These are phyloP conservation scores for Parathielavia appendiculata DNA, from an alignment of 495 filamentous ascomycete species.

Conservation along the genomic window DNA sequence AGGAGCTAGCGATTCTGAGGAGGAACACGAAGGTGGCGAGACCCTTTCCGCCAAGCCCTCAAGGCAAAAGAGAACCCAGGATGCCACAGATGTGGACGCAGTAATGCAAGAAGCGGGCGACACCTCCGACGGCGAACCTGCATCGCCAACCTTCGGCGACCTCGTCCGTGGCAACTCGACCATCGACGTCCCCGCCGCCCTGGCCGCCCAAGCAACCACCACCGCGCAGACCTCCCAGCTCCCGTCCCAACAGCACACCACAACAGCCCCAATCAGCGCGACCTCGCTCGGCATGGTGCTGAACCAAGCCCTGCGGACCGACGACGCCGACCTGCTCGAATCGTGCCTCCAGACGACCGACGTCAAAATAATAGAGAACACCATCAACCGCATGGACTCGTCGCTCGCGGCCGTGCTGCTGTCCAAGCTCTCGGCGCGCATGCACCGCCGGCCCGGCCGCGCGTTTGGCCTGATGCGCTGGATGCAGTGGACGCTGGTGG, in stretches of 20 bases:
- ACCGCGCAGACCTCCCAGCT: conserved; percentile 24
- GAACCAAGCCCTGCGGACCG: conserved; percentile 85
- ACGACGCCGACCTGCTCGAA: conserved; percentile 82
- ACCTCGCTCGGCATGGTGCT: conserved; percentile 84
- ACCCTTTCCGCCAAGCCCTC: not conserved
- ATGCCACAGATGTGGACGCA: conserved; percentile 7
- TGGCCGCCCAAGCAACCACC: conserved; percentile 39
- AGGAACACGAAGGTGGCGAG: conserved; percentile 10
- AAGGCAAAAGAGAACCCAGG: conserved; percentile 10
- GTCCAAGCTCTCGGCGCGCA: conserved; percentile 75
- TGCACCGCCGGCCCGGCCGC: conserved; percentile 81
- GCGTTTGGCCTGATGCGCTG: conserved; percentile 89
- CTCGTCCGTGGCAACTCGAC: conserved; percentile 68
- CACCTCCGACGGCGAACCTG: conserved; percentile 33
- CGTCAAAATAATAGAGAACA: conserved; percentile 67
- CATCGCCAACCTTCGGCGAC: conserved; percentile 78
- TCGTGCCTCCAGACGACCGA: conserved; percentile 81
- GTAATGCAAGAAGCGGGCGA: conserved; percentile 30
- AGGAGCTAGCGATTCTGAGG: conserved; percentile 19
- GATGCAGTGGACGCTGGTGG: conserved; percentile 94
- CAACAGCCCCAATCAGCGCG: conserved; percentile 53
- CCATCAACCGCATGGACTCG: conserved; percentile 85
- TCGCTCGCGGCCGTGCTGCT: conserved; percentile 71
- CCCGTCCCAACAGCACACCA: conserved; percentile 40
- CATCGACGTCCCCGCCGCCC: conserved; percentile 68